phyloP scores from a whole-genome alignment of 352 stramenopile species.

The Phytophthora pinifolia region DNA sequence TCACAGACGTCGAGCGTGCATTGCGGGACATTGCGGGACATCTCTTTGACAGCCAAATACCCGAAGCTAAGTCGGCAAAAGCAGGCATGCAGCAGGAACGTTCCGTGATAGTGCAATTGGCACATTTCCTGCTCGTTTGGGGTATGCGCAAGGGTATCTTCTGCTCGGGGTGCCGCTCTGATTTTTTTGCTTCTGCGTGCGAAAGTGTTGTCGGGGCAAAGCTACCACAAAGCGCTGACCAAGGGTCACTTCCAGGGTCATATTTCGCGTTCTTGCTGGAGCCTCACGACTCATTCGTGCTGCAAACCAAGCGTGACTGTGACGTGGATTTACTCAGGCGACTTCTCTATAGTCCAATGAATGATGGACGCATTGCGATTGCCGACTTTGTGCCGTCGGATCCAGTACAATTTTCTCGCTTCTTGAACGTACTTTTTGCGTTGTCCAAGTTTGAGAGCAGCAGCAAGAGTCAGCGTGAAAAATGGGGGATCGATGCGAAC shows the following conservation, averaged over 20 bases:
- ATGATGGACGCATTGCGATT: slow-evolving; percentile 39
- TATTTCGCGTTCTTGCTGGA: slow-evolving; percentile 26
- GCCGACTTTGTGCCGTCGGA: slow-evolving; percentile 40
- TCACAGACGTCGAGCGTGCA: slow-evolving; percentile 23
- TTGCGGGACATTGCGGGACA: slow-evolving; percentile 17
- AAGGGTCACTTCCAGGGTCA: slow-evolving; percentile 8
- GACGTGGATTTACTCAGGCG: slow-evolving; percentile 31
- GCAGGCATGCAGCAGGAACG: slow-evolving; percentile 6
- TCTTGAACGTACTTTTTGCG: slow-evolving; percentile 34
- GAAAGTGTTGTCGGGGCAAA: slow-evolving; percentile 10
- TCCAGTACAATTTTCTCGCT: slow-evolving; percentile 27
- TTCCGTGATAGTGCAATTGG: slow-evolving; percentile 29
- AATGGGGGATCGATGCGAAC: slow-evolving; percentile 8
- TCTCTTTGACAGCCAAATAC: slow-evolving; percentile 13
- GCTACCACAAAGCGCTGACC: not conserved
- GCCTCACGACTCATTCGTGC: slow-evolving; percentile 6
- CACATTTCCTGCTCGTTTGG: slow-evolving; percentile 44
- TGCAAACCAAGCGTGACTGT: slow-evolving; percentile 34
- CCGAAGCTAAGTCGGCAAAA: not conserved
- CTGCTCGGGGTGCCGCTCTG: slow-evolving; percentile 15
- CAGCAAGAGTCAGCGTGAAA: slow-evolving; percentile 10
- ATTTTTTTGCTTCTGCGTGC: slow-evolving; percentile 28
- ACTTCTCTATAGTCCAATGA: slow-evolving; percentile 35
- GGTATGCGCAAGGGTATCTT: slow-evolving; percentile 44
- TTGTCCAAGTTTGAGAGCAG: slow-evolving; percentile 38